Evolutionary conservation across 148 eudicot genomes (phyloP).

Genomic region (Silene uniflora): DNA sequence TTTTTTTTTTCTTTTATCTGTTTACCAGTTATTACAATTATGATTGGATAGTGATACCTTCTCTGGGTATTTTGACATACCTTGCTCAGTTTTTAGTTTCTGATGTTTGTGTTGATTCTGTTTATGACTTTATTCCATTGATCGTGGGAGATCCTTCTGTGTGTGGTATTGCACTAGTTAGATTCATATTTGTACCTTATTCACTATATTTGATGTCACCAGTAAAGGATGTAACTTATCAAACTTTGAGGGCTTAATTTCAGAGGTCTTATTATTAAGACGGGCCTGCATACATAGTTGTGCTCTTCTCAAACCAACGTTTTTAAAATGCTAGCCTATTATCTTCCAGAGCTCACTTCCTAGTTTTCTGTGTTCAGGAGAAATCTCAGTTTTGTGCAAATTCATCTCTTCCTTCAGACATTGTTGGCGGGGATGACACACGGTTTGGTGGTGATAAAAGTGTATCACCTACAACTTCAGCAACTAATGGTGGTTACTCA

Average conservation of each 20-base stretch:
- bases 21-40: not conserved
- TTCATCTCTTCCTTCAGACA: not conserved
- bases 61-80: not conserved
- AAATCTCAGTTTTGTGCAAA: not conserved
- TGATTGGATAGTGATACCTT: not conserved
- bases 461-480: not conserved
- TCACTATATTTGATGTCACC: not conserved
- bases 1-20: not conserved
- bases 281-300: not conserved
- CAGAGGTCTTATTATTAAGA: not conserved
- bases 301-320: not conserved
- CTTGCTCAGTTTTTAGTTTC: not conserved
- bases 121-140: not conserved
- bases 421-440: not conserved
- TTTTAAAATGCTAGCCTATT: not conserved
- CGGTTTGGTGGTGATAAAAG: not conserved
- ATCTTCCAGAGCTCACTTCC: not conserved
- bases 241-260: not conserved
- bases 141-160: not conserved
- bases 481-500: not conserved
- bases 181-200: not conserved
- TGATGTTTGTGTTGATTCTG: not conserved
- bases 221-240: not conserved
- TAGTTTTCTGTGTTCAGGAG: not conserved
- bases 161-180: not conserved